These are phyloP conservation scores for Cytidiella melzeri DNA, from an alignment of 768 basidiomycete genomes.

Conservation along the genomic window DNA sequence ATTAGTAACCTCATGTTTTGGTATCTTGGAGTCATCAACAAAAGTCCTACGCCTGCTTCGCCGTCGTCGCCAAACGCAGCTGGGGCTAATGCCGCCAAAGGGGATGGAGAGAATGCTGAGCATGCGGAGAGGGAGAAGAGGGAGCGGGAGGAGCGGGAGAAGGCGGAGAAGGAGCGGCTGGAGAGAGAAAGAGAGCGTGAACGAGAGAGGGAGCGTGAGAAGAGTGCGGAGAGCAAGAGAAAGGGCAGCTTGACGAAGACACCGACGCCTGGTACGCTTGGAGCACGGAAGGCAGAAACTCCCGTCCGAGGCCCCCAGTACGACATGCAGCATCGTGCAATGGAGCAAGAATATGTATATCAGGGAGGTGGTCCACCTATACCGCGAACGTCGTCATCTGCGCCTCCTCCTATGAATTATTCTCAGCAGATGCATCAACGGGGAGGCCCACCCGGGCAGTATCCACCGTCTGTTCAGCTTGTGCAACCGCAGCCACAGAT, in stretches of 20 bases:
- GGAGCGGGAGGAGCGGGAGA: conserved; percentile 35
- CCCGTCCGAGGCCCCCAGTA: conserved; percentile 87
- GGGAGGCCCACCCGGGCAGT: conserved; percentile 14
- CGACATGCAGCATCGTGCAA: conserved; percentile 88
- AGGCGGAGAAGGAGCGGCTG: conserved; percentile 25
- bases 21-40: conserved; percentile 98
- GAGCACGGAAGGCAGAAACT: conserved; percentile 72
- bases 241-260: conserved; percentile 64
- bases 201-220: conserved; percentile 7
- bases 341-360: conserved; percentile 78
- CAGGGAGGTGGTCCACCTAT: conserved; percentile 9
- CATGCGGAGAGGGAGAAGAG: conserved; percentile 30
- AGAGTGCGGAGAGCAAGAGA: conserved; percentile 29
- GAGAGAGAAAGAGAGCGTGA: conserved; percentile 17
- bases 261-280: conserved; percentile 38
- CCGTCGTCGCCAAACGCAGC: conserved; percentile 23
- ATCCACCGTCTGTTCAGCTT: conserved; percentile 17
- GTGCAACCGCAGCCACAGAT: conserved; percentile 29
- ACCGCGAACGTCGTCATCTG: conserved; percentile 10
- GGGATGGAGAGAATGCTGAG: conserved; percentile 27
- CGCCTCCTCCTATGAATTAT: conserved; percentile 2
- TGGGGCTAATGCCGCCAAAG: conserved; percentile 22
- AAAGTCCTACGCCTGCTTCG: conserved; percentile 45
- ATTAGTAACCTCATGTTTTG: conserved; percentile 98
- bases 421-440: background rate